A percentile compares a stretch with the other conserved stretches of the same genome.
phyloP scores from a whole-genome alignment of 164 flowering plant genomes.

The Macadamia integrifolia region DNA sequence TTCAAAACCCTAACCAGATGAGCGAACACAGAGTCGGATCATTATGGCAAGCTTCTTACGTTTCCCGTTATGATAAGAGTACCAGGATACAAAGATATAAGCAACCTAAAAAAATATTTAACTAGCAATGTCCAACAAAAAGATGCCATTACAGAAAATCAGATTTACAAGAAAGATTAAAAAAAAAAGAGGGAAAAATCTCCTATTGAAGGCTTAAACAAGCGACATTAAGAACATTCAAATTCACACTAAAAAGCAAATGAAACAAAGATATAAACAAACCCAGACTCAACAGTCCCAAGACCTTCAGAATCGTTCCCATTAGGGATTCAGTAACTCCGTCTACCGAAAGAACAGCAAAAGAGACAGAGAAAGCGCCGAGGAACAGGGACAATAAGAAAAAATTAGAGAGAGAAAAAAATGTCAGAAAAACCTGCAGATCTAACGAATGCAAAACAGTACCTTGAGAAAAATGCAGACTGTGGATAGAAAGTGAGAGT shows the following conservation, averaged over 20 bases:
- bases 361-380: background rate
- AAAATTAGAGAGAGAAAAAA: background rate
- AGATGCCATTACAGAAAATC: background rate
- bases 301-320: background rate
- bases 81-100: too few species aligned
- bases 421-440: background rate
- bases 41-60: background rate
- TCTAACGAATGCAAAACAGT: background rate
- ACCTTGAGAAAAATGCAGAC: background rate
- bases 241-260: background rate
- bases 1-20: background rate
- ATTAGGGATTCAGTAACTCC: background rate
- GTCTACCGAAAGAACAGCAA: background rate
- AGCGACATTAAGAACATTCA: background rate
- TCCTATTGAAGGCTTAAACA: background rate
- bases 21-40: background rate
- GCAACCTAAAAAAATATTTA: background rate
- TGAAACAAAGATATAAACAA: background rate
- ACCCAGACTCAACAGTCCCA: too few species aligned
- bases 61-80: too few species aligned
- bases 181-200: background rate
- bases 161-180: background rate
- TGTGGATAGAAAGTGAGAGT: background rate
- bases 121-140: background rate
- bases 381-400: background rate